Evolutionary conservation across 2,329 filamentous ascomycete species (phyloP).

Genomic region (Verticillium nubilum): DNA sequence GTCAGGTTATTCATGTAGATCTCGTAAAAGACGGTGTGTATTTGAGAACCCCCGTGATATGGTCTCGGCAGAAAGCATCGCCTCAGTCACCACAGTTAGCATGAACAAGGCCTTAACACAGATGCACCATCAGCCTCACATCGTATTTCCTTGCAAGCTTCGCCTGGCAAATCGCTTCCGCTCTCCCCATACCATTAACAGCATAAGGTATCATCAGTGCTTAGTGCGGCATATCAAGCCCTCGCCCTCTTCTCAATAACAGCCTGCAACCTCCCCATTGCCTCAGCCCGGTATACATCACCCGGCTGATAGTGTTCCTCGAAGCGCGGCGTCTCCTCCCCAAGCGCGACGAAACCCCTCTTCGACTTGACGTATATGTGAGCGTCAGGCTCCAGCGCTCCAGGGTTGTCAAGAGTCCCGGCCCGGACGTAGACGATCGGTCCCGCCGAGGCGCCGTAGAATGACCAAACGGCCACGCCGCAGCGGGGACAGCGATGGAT

Average conservation of each 20-base stretch:
- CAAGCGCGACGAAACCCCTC: conserved; percentile 29
- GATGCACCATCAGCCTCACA: too few relatives aligned
- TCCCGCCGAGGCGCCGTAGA: conserved; percentile 28
- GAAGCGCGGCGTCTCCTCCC: conserved; percentile 28
- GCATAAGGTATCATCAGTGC: too few relatives aligned
- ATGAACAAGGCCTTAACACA: too few relatives aligned
- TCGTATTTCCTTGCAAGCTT: too few relatives aligned
- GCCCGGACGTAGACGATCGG: conserved; percentile 31
- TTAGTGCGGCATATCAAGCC: not conserved
- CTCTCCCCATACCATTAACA: too few relatives aligned
- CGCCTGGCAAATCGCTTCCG: too few relatives aligned
- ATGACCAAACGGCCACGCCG: conserved; percentile 31
- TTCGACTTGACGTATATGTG: conserved; percentile 38
- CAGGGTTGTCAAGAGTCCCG: conserved; percentile 36
- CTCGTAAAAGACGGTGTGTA: too few relatives aligned
- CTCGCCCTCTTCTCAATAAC: conserved; percentile 15
- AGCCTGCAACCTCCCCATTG: conserved; percentile 20
- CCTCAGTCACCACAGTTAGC: too few relatives aligned
- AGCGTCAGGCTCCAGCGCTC: conserved; percentile 33
- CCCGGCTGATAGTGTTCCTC: conserved; percentile 27
- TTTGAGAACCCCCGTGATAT: too few relatives aligned
- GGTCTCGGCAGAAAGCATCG: too few relatives aligned
- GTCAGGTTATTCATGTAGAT: too few relatives aligned
- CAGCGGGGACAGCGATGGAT: conserved; percentile 38
- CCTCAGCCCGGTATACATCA: conserved; percentile 25